Conservation (phyloP, 2,329 filamentous ascomycete genomes). For the Colletotrichum graminicola region DNA sequence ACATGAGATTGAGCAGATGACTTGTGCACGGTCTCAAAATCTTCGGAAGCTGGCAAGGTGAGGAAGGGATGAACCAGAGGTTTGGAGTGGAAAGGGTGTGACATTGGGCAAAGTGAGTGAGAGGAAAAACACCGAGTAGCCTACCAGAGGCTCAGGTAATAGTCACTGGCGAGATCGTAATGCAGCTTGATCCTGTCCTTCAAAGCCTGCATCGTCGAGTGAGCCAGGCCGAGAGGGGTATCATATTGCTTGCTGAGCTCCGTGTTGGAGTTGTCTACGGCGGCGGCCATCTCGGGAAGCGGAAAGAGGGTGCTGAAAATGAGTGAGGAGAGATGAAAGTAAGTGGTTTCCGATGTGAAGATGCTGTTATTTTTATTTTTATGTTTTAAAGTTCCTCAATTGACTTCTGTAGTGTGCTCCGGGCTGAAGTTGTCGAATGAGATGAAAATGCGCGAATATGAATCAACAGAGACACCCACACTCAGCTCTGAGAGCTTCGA, state of each 20-base stretch:
- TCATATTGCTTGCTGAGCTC: conserved; percentile 60
- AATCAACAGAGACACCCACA: background rate
- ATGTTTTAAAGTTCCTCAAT: no score
- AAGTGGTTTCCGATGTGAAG: background rate
- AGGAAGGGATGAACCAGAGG: background rate
- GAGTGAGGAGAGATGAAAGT: background rate
- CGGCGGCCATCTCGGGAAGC: conserved; percentile 24
- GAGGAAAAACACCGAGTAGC: conserved; percentile 26
- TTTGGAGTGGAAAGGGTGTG: background rate
- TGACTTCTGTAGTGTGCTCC: background rate
- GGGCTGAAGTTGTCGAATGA: background rate
- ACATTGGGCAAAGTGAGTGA: conserved; percentile 1
- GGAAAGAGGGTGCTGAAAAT: background rate
- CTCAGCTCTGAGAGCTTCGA: background rate
- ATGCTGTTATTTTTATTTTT: no score
- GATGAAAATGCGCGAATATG: background rate
- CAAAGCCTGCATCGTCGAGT: conserved; percentile 62
- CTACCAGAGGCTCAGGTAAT: conserved; percentile 72
- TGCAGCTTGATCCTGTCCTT: conserved; percentile 71
- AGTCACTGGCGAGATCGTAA: conserved; percentile 72
- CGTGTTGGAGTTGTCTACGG: conserved; percentile 44
- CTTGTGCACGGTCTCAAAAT: background rate
- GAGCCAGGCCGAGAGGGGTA: conserved; percentile 58
- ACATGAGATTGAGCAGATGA: no score
- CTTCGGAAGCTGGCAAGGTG: background rate